Conservation (phyloP, 2,329 filamentous ascomycete species). For the Fusarium chaquense region DNA sequence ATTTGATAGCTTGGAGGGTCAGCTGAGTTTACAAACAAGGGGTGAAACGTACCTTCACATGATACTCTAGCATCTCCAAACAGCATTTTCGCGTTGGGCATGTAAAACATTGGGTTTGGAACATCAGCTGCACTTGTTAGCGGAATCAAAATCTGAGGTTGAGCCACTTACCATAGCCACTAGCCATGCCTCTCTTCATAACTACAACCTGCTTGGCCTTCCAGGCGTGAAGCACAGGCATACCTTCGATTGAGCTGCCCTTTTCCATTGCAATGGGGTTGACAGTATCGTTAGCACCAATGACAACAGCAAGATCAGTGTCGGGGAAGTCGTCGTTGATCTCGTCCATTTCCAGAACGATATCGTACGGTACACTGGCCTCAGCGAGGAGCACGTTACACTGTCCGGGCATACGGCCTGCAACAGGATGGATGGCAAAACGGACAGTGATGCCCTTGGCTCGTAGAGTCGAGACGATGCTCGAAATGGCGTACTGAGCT, state of each 20-base stretch:
- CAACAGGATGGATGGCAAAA: conserved; percentile 91
- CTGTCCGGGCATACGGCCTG: conserved; percentile 92
- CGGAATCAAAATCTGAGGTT: background rate
- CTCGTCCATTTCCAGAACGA: conserved; percentile 95
- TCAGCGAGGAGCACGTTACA: conserved; percentile 93
- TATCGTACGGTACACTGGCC: conserved; percentile 89
- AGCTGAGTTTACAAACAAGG: conserved; percentile 21
- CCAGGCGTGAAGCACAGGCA: conserved; percentile 93
- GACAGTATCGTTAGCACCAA: conserved; percentile 92
- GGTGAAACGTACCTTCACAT: conserved; percentile 75
- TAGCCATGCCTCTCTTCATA: conserved; percentile 92
- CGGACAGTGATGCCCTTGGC: conserved; percentile 82
- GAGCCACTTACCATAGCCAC: conserved; percentile 77
- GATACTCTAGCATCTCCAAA: conserved; percentile 90
- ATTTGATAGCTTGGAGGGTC: conserved; percentile 55
- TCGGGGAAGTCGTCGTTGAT: conserved; percentile 93
- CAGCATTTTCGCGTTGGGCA: conserved; percentile 89
- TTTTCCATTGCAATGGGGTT: conserved; percentile 90
- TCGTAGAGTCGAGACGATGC: conserved; percentile 81
- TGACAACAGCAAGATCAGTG: conserved; percentile 88
- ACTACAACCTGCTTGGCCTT: conserved; percentile 94
- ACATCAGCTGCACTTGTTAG: conserved; percentile 74
- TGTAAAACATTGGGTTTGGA: conserved; percentile 93
- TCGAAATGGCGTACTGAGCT: conserved; percentile 89
- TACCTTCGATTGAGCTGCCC: conserved; percentile 86